Percentiles rank a stretch among this genome's conserved stretches.
phyloP scores from a whole-genome alignment of 73 alveolate genomes.

The Tetrahymena elliotti region DNA sequence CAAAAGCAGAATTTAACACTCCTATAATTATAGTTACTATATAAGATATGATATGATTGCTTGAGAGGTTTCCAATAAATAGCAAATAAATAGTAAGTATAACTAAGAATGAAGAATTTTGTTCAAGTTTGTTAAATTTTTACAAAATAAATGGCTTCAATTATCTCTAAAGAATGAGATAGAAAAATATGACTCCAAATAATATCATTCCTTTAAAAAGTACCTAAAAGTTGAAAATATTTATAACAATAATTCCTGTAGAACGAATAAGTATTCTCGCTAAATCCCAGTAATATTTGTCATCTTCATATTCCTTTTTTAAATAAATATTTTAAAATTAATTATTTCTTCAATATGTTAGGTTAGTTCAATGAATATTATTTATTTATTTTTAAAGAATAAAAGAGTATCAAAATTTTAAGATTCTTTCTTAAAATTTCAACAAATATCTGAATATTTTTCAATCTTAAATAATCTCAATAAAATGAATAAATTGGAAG shows the following conservation, averaged over 20 bases:
- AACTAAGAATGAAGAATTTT: not conserved
- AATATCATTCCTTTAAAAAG: not conserved
- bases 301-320: not conserved
- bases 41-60: not conserved
- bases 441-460: too few species aligned
- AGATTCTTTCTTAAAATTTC: too few species aligned
- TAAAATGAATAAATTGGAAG: not conserved
- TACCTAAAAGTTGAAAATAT: not conserved
- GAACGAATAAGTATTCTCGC: not conserved
- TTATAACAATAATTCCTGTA: not conserved
- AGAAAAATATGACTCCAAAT: not conserved
- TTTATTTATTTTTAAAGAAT: too few species aligned
- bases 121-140: not conserved
- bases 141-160: not conserved
- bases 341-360: too few species aligned
- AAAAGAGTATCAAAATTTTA: not conserved
- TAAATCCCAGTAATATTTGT: not conserved
- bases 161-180: not conserved
- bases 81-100: not conserved
- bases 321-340: not conserved
- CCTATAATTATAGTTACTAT: not conserved
- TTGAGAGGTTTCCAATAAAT: not conserved
- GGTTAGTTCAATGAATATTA: too few species aligned
- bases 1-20: not conserved
- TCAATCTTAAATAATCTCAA: too few species aligned